Evolutionary conservation across 129 eudicot genomes (phyloP), one percentile per base, ranked within the genome.

Genomic region (Chrysanthemum lavandulifolium): DNA sequence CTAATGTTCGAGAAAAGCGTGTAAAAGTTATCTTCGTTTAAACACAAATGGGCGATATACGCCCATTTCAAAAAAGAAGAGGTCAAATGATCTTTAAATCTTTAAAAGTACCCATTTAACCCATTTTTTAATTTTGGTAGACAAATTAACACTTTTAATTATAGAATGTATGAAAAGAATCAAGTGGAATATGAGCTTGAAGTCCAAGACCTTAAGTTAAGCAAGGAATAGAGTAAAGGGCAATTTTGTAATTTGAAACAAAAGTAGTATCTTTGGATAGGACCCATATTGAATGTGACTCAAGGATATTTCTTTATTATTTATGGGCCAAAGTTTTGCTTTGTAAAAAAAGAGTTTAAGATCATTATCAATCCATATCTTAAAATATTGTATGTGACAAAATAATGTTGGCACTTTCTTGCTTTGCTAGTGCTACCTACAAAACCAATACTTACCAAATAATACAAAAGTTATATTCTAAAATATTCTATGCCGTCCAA

Each of bases 141-240:
- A n/a, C n/a, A n/a, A n/a, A n/a, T n/a, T n/a, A n/a, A n/a, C n/a
- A n/a, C n/a, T n/a, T 52, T 10, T 45, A 40, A 14, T 36, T 31
- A 15, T 67, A 56, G 3, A 14, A 27, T 6, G 11, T 43, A 31
- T 43, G 29, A 65, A 61, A 76, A 40, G 75, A 53, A 18, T 13
- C 33, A 18, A 65, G 64, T 72, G 76, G 61, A 56, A 65, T 45
- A 36, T 65, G 57, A 72, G 19, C 10, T 72, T 74, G 43, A 68
- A 80, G 59, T 71, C 52, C 69, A 77, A 31, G 59, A 71, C 83
- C 71, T 64, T 71, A 74, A 87, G 82, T 68, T 81, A 82, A 80
- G 85, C 62, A 84, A 82, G 69, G 84, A 75, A 79, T 79, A 82
- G 73, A 40, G 73, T 10, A 19, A 71, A 50, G 89, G 86, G 76